These are phyloP conservation scores for Dioszegia hungarica DNA, from an alignment of 768 basidiomycete species.

Conservation along the genomic window DNA sequence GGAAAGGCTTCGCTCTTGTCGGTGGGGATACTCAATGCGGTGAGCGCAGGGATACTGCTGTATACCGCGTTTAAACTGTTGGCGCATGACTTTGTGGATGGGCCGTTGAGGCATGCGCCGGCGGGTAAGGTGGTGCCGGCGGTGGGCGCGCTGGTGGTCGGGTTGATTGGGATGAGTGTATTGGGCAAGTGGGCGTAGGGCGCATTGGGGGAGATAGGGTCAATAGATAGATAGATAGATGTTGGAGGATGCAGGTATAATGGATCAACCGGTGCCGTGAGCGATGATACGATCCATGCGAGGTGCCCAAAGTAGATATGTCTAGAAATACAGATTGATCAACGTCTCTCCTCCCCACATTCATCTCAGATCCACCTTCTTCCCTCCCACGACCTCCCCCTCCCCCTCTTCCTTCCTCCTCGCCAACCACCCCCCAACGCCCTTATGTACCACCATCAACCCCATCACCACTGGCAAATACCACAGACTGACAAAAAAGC, in stretches of 20 bases:
- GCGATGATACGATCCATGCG: no score
- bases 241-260: no score
- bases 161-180: conserved; percentile 41
- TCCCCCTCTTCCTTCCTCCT: conserved; percentile 10
- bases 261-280: no score
- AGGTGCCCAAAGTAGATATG: no score
- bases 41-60: conserved; percentile 44
- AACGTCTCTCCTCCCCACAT: neutral
- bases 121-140: conserved; percentile 25
- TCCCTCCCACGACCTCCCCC: conserved; percentile 1
- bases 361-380: neutral
- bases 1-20: conserved; percentile 33
- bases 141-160: conserved; percentile 21
- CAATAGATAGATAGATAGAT: neutral
- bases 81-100: conserved; percentile 32
- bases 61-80: conserved; percentile 38
- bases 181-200: conserved; percentile 41
- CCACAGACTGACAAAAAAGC: conserved; percentile 81
- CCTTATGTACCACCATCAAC: conserved; percentile 93
- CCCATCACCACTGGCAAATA: conserved; percentile 83
- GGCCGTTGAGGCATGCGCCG: conserved; percentile 25
- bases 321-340: neutral
- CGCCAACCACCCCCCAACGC: conserved; percentile 50
- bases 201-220: neutral
- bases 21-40: conserved; percentile 44